Conservation (phyloP, 2,329 filamentous ascomycete species). For the Diaporthe humulicola region DNA sequence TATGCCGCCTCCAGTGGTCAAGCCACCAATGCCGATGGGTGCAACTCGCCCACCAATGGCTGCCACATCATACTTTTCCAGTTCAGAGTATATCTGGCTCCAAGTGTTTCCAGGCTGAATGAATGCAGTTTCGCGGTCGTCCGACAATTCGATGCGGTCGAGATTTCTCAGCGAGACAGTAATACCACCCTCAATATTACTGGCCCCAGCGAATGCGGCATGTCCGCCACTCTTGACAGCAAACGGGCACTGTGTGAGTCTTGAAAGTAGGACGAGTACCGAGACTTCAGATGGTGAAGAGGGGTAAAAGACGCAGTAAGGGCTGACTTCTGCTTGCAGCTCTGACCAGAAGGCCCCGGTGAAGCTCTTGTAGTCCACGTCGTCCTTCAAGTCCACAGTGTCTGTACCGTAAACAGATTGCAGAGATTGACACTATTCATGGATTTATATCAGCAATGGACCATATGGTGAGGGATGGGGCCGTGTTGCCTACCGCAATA, state of each 20-base stretch:
- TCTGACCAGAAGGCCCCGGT: slow-evolving; percentile 38
- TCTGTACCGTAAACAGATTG: slow-evolving; percentile 31
- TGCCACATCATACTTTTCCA: slow-evolving; percentile 16
- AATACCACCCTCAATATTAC: slow-evolving; percentile 27
- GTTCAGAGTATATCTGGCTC: neutral
- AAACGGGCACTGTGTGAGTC: slow-evolving; percentile 27
- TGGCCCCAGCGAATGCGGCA: slow-evolving; percentile 20
- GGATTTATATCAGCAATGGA: neutral
- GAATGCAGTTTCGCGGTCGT: neutral
- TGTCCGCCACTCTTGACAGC: slow-evolving; percentile 34
- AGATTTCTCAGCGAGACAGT: slow-evolving; percentile 23
- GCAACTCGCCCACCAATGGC: slow-evolving; percentile 8
- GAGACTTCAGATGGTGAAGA: neutral
- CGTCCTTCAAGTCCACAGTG: slow-evolving; percentile 28
- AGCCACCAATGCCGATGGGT: slow-evolving; percentile 24
- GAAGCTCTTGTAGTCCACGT: slow-evolving; percentile 31
- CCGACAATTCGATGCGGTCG: neutral
- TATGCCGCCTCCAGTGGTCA: slow-evolving; percentile 27
- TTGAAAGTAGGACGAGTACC: slow-evolving; percentile 8
- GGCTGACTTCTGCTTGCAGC: slow-evolving; percentile 38
- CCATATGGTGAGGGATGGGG: neutral
- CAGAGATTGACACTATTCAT: slow-evolving; percentile 35
- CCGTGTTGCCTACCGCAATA: neutral
- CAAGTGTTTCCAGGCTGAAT: slow-evolving; percentile 20
- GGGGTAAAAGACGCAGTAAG: slow-evolving; percentile 33